Percentiles rank a stretch among this genome's conserved stretches.
phyloP scores from a whole-genome alignment of 495 filamentous ascomycete genomes.

The Rusavskia elegans region DNA sequence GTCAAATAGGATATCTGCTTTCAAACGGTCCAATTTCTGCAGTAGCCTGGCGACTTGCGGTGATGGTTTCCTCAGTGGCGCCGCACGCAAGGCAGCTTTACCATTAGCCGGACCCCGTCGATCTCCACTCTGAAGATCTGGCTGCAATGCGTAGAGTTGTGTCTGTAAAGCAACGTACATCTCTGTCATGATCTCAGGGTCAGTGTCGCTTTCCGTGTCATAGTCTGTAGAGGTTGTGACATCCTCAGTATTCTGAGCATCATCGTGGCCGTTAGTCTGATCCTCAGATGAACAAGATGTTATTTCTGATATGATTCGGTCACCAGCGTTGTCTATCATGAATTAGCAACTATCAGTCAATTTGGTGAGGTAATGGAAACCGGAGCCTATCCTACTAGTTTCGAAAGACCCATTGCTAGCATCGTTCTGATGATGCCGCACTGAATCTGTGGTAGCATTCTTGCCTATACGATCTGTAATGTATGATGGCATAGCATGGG shows the following conservation, averaged over 20 bases:
- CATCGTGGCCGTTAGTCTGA: background rate
- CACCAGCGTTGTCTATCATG: too few species aligned
- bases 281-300: background rate
- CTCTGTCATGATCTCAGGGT: slow-evolving; percentile 60
- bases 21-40: slow-evolving; percentile 57
- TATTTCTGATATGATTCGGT: background rate
- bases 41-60: slow-evolving; percentile 44
- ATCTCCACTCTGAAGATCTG: slow-evolving; percentile 30
- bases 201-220: slow-evolving; percentile 19
- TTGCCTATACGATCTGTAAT: background rate
- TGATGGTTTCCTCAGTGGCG: slow-evolving; percentile 13
- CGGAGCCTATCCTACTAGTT: too few species aligned
- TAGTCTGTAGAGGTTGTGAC: background rate
- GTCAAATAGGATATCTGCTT: slow-evolving; percentile 79
- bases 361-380: too few species aligned
- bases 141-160: slow-evolving; percentile 54
- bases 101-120: slow-evolving; percentile 16
- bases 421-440: too few species aligned
- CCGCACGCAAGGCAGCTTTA: slow-evolving; percentile 22
- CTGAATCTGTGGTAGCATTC: too few species aligned
- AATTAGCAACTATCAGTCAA: too few species aligned
- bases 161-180: slow-evolving; percentile 57
- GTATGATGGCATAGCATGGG: slow-evolving; percentile 43
- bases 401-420: too few species aligned
- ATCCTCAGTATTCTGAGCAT: background rate